Base-by-base conservation (phyloP, 345 rosid species). In the Abelmoschus esculentus region DNA sequence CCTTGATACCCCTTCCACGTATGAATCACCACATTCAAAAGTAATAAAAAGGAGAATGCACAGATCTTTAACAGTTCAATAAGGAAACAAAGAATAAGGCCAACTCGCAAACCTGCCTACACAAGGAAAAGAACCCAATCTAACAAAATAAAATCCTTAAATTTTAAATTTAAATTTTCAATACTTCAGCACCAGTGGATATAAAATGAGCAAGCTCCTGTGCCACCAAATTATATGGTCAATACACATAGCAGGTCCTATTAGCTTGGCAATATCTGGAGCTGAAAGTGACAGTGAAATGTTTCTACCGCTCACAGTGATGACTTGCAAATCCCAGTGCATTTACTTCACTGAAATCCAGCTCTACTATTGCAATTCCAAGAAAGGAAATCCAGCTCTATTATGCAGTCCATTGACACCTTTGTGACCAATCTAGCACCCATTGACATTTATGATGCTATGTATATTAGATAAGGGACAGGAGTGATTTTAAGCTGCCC, bases 1-100 rank as follows among this genome's bases (percentile, higher is more conserved):
- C 86, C 89, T 86, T 79, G 86, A 82, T 78, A 89, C 92, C 91
- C 84, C 93, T 88, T 85, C 98, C 87, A 81, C 75, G 86, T 86
- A 87, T 89, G 75, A 83, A 76, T 78, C 78, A 83, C 86, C 88
- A 84, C 65, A 79, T 71, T 77, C 80, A 80, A 73, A 34, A 78
- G 70, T 44, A 67, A 44, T 80, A 62, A 70, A 72, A 73, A 64
- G 74, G 67, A 58, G 63, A 78, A 70, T 9, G 69, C 70, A 79
- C 78, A 84, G 64, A 80, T 69, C 77, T 85, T 93, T 76, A 80
- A 84, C 81, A 66, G 71, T 65, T 73, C 58, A 80, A 72, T 73
- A 80, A 36, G 78, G 67, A 77, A 75, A 64, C 70, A 63, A 74
- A 64, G 52, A 52, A 70, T 59, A 74, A 59, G 50, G 56, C 73